phyloP scores from a whole-genome alignment of 352 stramenopile species.

The Phytopythium cucurbitacearum region DNA sequence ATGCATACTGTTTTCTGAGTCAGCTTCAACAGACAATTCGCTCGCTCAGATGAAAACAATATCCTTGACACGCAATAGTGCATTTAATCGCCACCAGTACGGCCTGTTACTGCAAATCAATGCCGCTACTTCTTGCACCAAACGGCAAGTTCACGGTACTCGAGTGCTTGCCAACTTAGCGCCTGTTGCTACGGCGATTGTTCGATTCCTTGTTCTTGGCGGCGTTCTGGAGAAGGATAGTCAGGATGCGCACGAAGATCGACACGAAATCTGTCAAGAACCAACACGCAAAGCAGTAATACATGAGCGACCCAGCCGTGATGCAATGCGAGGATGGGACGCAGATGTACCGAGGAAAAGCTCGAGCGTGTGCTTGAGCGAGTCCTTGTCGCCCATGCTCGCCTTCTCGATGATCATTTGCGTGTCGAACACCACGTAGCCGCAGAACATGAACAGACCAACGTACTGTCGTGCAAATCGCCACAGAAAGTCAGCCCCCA shows the following conservation, averaged over 20 bases:
- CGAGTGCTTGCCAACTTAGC: constrained; percentile 11
- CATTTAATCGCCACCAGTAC: no score
- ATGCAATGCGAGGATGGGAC: neutral
- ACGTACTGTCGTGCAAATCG: constrained; percentile 18
- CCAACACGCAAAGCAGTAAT: constrained; percentile 1
- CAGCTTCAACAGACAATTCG: no score
- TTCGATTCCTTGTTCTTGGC: constrained; percentile 41
- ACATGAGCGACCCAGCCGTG: neutral
- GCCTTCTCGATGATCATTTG: constrained; percentile 91
- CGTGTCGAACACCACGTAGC: constrained; percentile 89
- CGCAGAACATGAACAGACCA: constrained; percentile 86
- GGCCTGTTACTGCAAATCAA: neutral
- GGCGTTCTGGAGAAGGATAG: constrained; percentile 74
- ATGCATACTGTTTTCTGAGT: no score
- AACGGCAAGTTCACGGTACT: neutral
- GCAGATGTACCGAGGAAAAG: constrained; percentile 75
- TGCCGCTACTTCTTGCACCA: neutral
- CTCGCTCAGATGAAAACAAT: no score
- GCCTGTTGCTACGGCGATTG: constrained; percentile 23
- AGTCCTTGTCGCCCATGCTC: constrained; percentile 75
- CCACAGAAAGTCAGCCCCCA: neutral
- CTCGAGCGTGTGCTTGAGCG: constrained; percentile 74
- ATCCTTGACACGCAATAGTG: no score
- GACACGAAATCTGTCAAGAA: constrained; percentile 62
- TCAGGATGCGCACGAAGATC: constrained; percentile 86